phyloP scores from a whole-genome alignment of 2,329 filamentous ascomycete species.

The Epichloe aotearoae region DNA sequence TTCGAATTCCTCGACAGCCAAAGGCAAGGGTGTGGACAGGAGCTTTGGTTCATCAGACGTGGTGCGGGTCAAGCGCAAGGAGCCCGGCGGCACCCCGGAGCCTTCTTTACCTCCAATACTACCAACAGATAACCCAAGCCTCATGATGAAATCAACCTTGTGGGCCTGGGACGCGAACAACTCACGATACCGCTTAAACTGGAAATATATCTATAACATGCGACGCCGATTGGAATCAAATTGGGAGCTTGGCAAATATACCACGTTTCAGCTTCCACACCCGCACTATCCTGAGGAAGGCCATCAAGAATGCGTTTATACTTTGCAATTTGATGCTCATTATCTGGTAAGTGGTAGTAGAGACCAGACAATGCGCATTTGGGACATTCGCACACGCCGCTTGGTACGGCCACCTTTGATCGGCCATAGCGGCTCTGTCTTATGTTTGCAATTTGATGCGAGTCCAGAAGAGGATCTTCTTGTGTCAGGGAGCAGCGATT shows the following conservation, averaged over 20 bases:
- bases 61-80: slow-evolving; percentile 22
- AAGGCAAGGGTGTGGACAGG: slow-evolving; percentile 19
- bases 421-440: slow-evolving; percentile 73
- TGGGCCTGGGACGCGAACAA: slow-evolving; percentile 37
- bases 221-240: slow-evolving; percentile 76
- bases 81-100: slow-evolving; percentile 20
- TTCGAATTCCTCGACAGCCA: slow-evolving; percentile 6
- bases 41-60: slow-evolving; percentile 15
- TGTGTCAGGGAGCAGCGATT: slow-evolving; percentile 91
- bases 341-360: slow-evolving; percentile 89
- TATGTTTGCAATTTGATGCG: slow-evolving; percentile 92
- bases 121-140: slow-evolving; percentile 15
- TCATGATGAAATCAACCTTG: slow-evolving; percentile 30
- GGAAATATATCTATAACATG: slow-evolving; percentile 87
- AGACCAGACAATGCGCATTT: slow-evolving; percentile 76
- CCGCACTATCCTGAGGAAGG: slow-evolving; percentile 68
- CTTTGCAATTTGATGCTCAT: slow-evolving; percentile 74
- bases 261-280: slow-evolving; percentile 83
- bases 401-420: slow-evolving; percentile 59
- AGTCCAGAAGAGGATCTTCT: slow-evolving; percentile 78
- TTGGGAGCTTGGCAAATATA: slow-evolving; percentile 72
- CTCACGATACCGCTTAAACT: slow-evolving; percentile 58
- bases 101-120: slow-evolving; percentile 18
- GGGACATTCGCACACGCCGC: slow-evolving; percentile 73
- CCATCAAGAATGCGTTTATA: slow-evolving; percentile 88